Evolutionary conservation across 2,329 filamentous ascomycete species (phyloP).

Genomic region (Fonsecaea nubica): DNA sequence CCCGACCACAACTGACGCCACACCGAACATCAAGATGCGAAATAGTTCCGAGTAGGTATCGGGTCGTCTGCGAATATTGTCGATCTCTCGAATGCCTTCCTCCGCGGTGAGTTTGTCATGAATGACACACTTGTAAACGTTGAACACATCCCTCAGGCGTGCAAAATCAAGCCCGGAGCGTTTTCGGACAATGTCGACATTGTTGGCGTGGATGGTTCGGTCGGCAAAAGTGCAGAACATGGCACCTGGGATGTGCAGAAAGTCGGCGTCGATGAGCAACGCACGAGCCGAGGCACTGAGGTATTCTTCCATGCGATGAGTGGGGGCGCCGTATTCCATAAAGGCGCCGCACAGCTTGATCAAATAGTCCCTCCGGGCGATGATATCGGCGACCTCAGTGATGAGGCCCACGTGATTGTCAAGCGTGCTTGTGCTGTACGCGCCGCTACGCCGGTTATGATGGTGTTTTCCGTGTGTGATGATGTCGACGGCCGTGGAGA

Average conservation of each 20-base stretch:
- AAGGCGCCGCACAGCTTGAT: slow-evolving; percentile 82
- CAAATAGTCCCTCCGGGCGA: slow-evolving; percentile 81
- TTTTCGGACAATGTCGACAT: slow-evolving; percentile 53
- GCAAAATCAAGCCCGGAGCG: slow-evolving; percentile 53
- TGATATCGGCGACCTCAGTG: slow-evolving; percentile 67
- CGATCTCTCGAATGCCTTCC: slow-evolving; percentile 52
- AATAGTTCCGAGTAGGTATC: slow-evolving; percentile 62
- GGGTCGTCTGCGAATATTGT: slow-evolving; percentile 62
- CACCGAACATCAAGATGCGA: slow-evolving; percentile 71
- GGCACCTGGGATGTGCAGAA: slow-evolving; percentile 85
- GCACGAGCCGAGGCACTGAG: slow-evolving; percentile 87
- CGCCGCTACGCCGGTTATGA: slow-evolving; percentile 21
- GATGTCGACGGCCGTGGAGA: slow-evolving; percentile 34
- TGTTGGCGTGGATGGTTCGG: slow-evolving; percentile 52
- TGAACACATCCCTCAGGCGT: slow-evolving; percentile 52
- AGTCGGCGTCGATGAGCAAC: slow-evolving; percentile 86
- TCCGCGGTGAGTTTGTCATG: slow-evolving; percentile 56
- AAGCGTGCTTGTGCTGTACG: slow-evolving; percentile 17
- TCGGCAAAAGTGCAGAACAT: slow-evolving; percentile 91
- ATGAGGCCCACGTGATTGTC: slow-evolving; percentile 29
- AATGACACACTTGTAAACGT: slow-evolving; percentile 57
- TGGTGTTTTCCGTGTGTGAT: slow-evolving; percentile 32
- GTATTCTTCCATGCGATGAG: slow-evolving; percentile 87
- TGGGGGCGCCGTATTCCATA: slow-evolving; percentile 90
- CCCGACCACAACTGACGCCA: slow-evolving; percentile 76